phyloP scores from a whole-genome alignment of 495 filamentous ascomycete species.

The Podospora australis region DNA sequence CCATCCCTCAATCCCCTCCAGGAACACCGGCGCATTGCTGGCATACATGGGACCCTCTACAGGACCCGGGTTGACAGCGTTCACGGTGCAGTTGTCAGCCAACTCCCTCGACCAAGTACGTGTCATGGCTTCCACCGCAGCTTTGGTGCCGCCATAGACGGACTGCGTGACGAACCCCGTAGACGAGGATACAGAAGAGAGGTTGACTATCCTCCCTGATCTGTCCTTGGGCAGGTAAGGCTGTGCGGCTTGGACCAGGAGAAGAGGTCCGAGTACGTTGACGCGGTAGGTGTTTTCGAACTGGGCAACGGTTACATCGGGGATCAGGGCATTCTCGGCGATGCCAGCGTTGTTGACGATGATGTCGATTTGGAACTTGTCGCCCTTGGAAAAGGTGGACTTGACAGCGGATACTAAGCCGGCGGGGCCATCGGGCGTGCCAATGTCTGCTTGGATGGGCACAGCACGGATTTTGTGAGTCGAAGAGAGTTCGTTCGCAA shows the following conservation, averaged over 20 bases:
- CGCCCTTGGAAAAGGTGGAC: conserved; percentile 22
- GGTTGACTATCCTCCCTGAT: conserved; percentile 70
- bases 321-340: conserved; percentile 51
- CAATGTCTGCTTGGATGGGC: conserved; percentile 41
- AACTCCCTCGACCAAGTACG: conserved; percentile 82
- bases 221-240: conserved; percentile 69
- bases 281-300: conserved; percentile 69
- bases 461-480: conserved; percentile 33
- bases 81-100: conserved; percentile 70
- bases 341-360: conserved; percentile 86
- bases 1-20: conserved; percentile 39
- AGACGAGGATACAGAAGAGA: conserved; percentile 63
- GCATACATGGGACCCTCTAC: conserved; percentile 69
- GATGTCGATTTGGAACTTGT: conserved; percentile 68
- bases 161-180: conserved; percentile 64
- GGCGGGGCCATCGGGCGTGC: conserved; percentile 29
- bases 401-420: conserved; percentile 27
- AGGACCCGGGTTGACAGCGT: conserved; percentile 83
- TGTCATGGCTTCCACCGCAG: conserved; percentile 87
- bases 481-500: conserved; percentile 36
- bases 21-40: conserved; percentile 35
- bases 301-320: conserved; percentile 50
- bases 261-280: conserved; percentile 81
- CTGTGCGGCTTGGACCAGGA: conserved; percentile 64
- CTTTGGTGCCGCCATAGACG: conserved; percentile 86